Conservation (phyloP, 2,329 filamentous ascomycete genomes). For the Huntiella bhutanensis region DNA sequence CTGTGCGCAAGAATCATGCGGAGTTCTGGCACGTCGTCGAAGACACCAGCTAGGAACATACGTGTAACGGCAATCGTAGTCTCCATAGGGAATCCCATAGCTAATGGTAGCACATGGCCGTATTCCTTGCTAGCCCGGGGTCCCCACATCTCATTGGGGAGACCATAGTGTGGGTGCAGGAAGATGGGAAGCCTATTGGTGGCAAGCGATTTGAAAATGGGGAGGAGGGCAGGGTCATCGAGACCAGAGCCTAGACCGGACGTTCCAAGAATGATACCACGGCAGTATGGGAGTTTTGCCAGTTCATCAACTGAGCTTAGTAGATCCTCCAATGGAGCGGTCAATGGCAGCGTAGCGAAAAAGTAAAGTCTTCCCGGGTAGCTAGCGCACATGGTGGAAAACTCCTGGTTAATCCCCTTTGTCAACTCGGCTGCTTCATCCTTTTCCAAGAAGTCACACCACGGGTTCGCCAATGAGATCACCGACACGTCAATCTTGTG, state of each 20-base stretch:
- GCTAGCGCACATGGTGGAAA: conserved; percentile 49
- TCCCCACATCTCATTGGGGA: conserved; percentile 65
- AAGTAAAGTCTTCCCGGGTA: conserved; percentile 56
- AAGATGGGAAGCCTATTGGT: conserved; percentile 51
- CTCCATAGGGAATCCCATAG: conserved; percentile 77
- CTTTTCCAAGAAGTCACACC: conserved; percentile 64
- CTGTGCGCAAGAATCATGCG: conserved; percentile 70
- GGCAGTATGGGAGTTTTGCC: conserved; percentile 42
- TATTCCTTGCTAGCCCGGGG: conserved; percentile 48
- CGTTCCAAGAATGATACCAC: conserved; percentile 79
- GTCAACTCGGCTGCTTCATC: conserved; percentile 33
- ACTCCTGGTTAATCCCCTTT: conserved; percentile 54
- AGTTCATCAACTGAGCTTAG: conserved; percentile 47
- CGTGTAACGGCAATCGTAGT: conserved; percentile 78
- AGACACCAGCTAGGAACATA: conserved; percentile 75
- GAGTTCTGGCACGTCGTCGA: conserved; percentile 52
- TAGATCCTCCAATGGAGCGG: conserved; percentile 42
- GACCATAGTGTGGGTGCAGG: conserved; percentile 79
- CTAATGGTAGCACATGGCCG: conserved; percentile 72
- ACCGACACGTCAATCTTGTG: conserved; percentile 71
- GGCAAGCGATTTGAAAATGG: conserved; percentile 52
- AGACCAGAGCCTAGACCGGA: conserved; percentile 61
- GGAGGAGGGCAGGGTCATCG: conserved; percentile 56
- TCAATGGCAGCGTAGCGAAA: conserved; percentile 66
- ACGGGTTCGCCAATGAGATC: conserved; percentile 79